Conservation (phyloP, 2,329 filamentous ascomycete species). For the Chrysoporthe austroafricana region DNA sequence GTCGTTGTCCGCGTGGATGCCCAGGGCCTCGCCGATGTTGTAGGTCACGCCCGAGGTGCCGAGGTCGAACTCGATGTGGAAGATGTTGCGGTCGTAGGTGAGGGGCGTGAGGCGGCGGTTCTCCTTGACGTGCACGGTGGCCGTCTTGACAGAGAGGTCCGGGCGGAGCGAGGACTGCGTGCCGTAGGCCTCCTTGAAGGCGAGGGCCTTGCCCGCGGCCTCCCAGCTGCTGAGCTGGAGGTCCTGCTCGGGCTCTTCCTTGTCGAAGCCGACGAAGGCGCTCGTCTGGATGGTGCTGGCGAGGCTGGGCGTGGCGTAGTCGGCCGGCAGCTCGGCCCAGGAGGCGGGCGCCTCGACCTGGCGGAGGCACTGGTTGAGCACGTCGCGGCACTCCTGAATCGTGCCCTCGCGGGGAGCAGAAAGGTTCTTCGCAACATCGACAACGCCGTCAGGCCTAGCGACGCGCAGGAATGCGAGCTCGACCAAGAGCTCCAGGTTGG, state of each 20-base stretch:
- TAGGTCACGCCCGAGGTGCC: conserved; percentile 90
- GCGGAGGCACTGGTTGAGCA: conserved; percentile 70
- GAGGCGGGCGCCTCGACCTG: conserved; percentile 74
- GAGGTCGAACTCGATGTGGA: conserved; percentile 99
- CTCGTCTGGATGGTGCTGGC: conserved; percentile 71
- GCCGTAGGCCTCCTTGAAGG: conserved; percentile 92
- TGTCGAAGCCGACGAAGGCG: conserved; percentile 82
- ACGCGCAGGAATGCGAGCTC: conserved; percentile 85
- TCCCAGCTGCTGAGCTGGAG: conserved; percentile 75
- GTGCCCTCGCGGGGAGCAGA: conserved; percentile 54
- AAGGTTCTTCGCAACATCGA: conserved; percentile 69
- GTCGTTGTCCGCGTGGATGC: conserved; percentile 95
- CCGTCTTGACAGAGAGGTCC: conserved; percentile 84
- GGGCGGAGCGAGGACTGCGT: conserved; percentile 77
- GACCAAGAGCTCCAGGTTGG: conserved; percentile 67
- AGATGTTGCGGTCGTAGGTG: conserved; percentile 97
- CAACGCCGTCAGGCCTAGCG: conserved; percentile 67
- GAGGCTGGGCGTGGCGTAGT: conserved; percentile 57
- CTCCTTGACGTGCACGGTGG: conserved; percentile 88
- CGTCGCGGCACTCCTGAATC: conserved; percentile 64
- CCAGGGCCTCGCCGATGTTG: conserved; percentile 95
- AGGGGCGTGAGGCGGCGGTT: conserved; percentile 88
- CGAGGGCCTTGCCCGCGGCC: conserved; percentile 80
- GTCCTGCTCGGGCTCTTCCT: conserved; percentile 71
- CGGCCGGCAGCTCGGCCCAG: conserved; percentile 75